A percentile compares a stretch with the other conserved stretches of the same genome.
Conservation (phyloP, 2,329 filamentous ascomycete genomes). For the Fusarium metavorans region DNA sequence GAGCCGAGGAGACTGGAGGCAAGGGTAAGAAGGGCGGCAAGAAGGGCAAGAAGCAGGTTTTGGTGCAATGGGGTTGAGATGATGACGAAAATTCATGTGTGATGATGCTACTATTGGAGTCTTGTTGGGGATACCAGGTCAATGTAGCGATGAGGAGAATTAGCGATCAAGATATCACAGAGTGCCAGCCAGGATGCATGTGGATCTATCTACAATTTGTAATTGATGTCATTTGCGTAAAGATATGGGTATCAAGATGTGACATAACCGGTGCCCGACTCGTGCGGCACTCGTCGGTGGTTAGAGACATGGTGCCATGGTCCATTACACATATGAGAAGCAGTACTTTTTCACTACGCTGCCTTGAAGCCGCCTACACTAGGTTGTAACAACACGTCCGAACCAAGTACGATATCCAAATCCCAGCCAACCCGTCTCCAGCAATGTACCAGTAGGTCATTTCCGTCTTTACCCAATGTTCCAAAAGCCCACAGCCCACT, state of each 20-base stretch:
- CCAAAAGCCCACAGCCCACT: not conserved
- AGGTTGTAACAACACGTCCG: not conserved
- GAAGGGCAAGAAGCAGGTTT: slow-evolving; percentile 71
- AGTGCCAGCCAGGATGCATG: not conserved
- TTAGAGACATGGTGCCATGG: not conserved
- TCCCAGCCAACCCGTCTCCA: not conserved
- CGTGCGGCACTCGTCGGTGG: too few species aligned
- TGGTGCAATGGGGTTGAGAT: slow-evolving; percentile 69
- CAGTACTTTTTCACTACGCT: not conserved
- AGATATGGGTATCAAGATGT: not conserved
- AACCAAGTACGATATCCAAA: not conserved
- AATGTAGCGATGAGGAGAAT: not conserved
- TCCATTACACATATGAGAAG: not conserved
- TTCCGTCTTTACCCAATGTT: not conserved
- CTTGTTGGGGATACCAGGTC: not conserved
- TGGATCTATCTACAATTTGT: not conserved
- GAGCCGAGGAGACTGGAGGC: slow-evolving; percentile 45
- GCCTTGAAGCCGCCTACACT: not conserved
- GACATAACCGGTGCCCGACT: not conserved
- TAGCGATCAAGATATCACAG: not conserved
- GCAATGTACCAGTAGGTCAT: not conserved
- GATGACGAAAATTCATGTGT: not conserved
- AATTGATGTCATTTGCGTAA: not conserved
- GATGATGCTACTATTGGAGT: not conserved
- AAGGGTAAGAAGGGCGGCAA: slow-evolving; percentile 69